Base-by-base conservation (phyloP, 2,329 filamentous ascomycete genomes). In the Piedraia hortae region DNA sequence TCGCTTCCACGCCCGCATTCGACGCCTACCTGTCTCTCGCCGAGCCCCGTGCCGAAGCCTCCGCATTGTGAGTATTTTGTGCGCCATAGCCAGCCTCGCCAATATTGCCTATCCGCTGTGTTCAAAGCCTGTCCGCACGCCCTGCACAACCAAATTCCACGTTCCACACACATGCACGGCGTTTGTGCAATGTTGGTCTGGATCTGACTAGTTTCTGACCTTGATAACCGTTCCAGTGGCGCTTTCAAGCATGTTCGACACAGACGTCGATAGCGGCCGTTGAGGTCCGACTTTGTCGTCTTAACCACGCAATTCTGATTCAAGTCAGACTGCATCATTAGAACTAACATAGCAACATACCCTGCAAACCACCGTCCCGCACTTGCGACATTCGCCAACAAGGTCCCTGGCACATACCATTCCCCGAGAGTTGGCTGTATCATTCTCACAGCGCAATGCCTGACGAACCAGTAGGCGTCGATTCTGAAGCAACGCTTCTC, bases 271-370 rank as follows among this genome's bases (percentile, higher is more conserved):
- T 88, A 70, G 17, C 82, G 66, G 28, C 69, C 62, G 18, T 62
- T 65, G 16, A 89, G 54, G 11, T 63, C 55, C 14, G 56, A 51
- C 2, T 57, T 53, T 3, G 69, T 62, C 1, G 75, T 65, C 45
- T 91, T 90, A 37, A 75, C 70, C 4, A 69, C 68, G 45, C 82
- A 93, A 35, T 93, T 93, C 77, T 89, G 42, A 23, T 16, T 14
- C 4, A 4, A 3, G 16, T 20, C 14, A 21, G 18, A 10, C 14
- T 14, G 18, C 8, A 18, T 25, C 20, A 22, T 7, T n/a, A 20
- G 10, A 14, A 19, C 21, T 15, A 25, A 5, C 13, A 15, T 10
- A 12, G 3, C 12, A 16, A 11, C 40, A 23, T 58, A 88, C 78
- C 47, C 82, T 62, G 45, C 82, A 93, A 24, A 90, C 64, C 12